Conservation (phyloP, 2,329 filamentous ascomycete species). For the Tolypocladium capitatum region DNA sequence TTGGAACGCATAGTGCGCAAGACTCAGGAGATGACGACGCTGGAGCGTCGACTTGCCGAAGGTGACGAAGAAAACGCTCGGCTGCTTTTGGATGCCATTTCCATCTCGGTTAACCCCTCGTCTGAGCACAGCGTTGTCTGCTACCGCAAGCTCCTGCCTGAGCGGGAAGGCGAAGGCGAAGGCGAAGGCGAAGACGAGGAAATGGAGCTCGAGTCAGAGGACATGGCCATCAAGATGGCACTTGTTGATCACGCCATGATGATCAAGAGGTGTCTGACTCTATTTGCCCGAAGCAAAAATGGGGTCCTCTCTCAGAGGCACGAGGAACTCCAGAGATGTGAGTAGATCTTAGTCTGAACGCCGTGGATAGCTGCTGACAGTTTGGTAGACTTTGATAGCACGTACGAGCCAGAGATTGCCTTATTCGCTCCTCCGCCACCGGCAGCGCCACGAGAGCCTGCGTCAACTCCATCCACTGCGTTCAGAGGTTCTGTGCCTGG, state of each 20-base stretch:
- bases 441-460: conserved; percentile 20
- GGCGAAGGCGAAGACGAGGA: conserved; percentile 28
- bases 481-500: conserved; percentile 34
- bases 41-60: conserved; percentile 62
- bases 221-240: conserved; percentile 71
- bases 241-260: conserved; percentile 81
- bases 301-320: conserved; percentile 41
- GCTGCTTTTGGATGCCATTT: conserved; percentile 61
- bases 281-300: conserved; percentile 52
- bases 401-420: conserved; percentile 52
- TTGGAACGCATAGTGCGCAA: conserved; percentile 84
- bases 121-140: conserved; percentile 66
- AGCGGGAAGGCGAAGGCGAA: conserved; percentile 25
- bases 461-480: conserved; percentile 29
- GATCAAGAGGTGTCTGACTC: conserved; percentile 66
- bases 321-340: conserved; percentile 52
- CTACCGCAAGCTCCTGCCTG: conserved; percentile 63
- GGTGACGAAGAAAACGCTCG: conserved; percentile 59
- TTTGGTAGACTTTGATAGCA: conserved; percentile 43
- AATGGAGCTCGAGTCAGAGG: conserved; percentile 41
- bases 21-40: conserved; percentile 65
- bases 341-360: conserved; percentile 19
- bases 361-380: conserved; percentile 6
- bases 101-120: conserved; percentile 59
- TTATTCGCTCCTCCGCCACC: conserved; percentile 42